Percentiles rank a stretch among this genome's conserved stretches.
These are phyloP conservation scores for Gyromitra esculenta DNA, from an alignment of 2,329 filamentous ascomycete species.

Conservation along the genomic window DNA sequence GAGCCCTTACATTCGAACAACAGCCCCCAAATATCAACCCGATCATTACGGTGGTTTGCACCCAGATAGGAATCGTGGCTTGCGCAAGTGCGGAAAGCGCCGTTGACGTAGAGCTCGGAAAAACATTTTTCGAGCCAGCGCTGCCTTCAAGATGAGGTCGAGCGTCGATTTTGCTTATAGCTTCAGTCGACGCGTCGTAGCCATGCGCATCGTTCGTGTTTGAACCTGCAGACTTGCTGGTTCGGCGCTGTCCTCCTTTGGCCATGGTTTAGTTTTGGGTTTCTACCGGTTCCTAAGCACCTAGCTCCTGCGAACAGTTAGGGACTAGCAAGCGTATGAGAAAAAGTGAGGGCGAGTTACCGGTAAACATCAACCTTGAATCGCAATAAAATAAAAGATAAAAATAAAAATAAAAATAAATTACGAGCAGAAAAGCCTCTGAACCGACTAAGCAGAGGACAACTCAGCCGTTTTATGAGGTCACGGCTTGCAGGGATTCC, in stretches of 20 bases:
- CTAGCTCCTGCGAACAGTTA: slow-evolving; percentile 19
- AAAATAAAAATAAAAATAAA: not conserved
- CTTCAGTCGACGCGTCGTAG: slow-evolving; percentile 30
- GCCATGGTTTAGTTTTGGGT: slow-evolving; percentile 34
- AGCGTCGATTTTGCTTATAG: slow-evolving; percentile 53
- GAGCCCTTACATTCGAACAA: slow-evolving; percentile 80
- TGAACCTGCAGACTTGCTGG: slow-evolving; percentile 25
- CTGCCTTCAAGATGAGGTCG: slow-evolving; percentile 51
- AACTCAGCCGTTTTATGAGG: slow-evolving; percentile 43
- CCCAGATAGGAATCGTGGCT: slow-evolving; percentile 67
- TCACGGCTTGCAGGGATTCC: slow-evolving; percentile 38
- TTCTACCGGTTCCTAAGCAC: not conserved
- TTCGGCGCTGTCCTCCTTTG: slow-evolving; percentile 44
- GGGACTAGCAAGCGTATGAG: slow-evolving; percentile 1
- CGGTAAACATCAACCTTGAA: slow-evolving; percentile 26
- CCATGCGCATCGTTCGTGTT: slow-evolving; percentile 27
- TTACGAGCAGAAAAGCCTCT: not conserved
- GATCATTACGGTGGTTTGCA: slow-evolving; percentile 75
- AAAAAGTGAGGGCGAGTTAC: slow-evolving; percentile 1
- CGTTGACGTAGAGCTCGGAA: slow-evolving; percentile 28
- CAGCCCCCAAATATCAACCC: slow-evolving; percentile 93
- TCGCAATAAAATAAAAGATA: not conserved
- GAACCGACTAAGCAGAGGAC: slow-evolving; percentile 27
- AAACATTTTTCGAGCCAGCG: slow-evolving; percentile 29
- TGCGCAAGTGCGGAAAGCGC: slow-evolving; percentile 53